Evolutionary conservation across 2,329 filamentous ascomycete species (phyloP).

Genomic region (Microsporum canis): DNA sequence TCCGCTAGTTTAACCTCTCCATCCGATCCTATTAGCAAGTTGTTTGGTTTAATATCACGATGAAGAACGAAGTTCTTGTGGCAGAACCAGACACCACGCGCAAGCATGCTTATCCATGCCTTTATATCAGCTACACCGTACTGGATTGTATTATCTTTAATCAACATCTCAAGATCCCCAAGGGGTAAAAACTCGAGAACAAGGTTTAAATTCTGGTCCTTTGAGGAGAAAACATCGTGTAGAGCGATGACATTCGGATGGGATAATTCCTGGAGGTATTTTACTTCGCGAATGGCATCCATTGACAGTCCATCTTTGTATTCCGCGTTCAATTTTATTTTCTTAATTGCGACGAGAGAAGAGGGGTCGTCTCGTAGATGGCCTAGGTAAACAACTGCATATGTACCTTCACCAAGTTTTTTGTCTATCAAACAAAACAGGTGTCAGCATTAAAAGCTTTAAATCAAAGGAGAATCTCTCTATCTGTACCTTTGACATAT

Average conservation of each 20-base stretch:
- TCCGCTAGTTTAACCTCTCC: constrained; percentile 92
- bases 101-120: constrained; percentile 97
- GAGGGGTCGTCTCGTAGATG: constrained; percentile 62
- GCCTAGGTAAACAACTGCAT: constrained; percentile 88
- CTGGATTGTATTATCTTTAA: constrained; percentile 69
- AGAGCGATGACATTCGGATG: constrained; percentile 95
- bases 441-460: background rate
- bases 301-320: constrained; percentile 86
- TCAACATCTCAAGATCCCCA: constrained; percentile 91
- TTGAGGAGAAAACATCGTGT: constrained; percentile 85
- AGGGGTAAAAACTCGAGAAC: constrained; percentile 87
- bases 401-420: constrained; percentile 91
- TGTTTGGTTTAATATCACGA: constrained; percentile 98
- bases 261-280: constrained; percentile 83
- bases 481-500: constrained; percentile 67
- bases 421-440: constrained; percentile 46
- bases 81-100: constrained; percentile 86
- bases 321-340: constrained; percentile 43
- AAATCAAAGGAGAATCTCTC: background rate
- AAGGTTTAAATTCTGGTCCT: constrained; percentile 91
- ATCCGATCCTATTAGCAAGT: constrained; percentile 83
- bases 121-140: constrained; percentile 90
- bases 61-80: constrained; percentile 90
- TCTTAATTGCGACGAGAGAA: constrained; percentile 59
- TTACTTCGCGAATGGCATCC: constrained; percentile 91